Conservation (phyloP, 2,329 filamentous ascomycete genomes). For the Paraphoma chrysanthemicola region DNA sequence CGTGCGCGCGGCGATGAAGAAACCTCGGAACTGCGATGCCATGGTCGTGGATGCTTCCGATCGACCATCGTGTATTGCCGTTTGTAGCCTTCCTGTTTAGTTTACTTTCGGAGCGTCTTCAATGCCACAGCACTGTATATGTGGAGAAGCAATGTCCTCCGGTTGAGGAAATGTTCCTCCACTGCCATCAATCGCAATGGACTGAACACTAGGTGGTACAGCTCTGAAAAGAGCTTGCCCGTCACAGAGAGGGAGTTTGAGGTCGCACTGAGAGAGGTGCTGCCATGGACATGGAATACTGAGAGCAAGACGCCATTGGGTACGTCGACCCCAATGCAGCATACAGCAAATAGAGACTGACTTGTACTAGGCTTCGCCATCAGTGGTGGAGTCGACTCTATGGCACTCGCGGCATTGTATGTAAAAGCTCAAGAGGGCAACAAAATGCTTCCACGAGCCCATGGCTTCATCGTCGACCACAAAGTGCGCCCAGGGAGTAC, state of each 20-base stretch:
- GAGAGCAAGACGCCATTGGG: constrained; percentile 15
- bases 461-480: constrained; percentile 69
- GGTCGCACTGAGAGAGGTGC: constrained; percentile 16
- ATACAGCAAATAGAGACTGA: background rate
- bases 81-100: background rate
- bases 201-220: constrained; percentile 26
- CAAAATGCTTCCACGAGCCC: constrained; percentile 42
- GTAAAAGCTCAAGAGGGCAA: constrained; percentile 31
- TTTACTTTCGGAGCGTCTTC: background rate
- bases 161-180: constrained; percentile 40
- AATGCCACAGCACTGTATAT: constrained; percentile 37
- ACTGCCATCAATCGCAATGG: constrained; percentile 15
- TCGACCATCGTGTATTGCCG: constrained; percentile 1
- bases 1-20: constrained; percentile 11
- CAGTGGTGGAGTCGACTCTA: constrained; percentile 96
- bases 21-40: constrained; percentile 21
- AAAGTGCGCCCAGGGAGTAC: constrained; percentile 62
- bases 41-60: background rate
- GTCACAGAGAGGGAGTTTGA: constrained; percentile 37
- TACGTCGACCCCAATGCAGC: constrained; percentile 9
- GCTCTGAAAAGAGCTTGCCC: constrained; percentile 25
- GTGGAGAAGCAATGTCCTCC: constrained; percentile 44
- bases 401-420: constrained; percentile 85
- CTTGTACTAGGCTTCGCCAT: constrained; percentile 68
- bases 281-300: constrained; percentile 2